Evolutionary conservation across 192 early-diverging fungal genomes (phyloP).

Genomic region (Phlyctochytrium arcticum): DNA sequence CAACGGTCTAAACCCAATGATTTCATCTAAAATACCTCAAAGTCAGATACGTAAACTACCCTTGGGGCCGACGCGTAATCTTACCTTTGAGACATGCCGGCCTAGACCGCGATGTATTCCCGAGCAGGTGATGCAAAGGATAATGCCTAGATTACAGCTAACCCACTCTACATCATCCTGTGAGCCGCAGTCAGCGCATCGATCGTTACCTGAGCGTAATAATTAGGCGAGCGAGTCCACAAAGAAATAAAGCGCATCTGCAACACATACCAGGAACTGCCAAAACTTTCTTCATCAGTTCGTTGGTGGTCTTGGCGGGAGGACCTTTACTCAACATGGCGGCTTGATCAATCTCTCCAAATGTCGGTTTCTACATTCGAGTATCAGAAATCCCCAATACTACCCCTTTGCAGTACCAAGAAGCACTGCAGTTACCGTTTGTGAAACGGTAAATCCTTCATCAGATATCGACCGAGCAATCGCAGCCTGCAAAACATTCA

Average conservation of each 20-base stretch:
- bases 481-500: conserved; percentile 49
- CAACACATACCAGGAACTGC: not conserved
- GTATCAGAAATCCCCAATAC: not conserved
- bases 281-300: not conserved
- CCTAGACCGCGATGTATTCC: conserved; percentile 90
- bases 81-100: conserved; percentile 81
- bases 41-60: not conserved
- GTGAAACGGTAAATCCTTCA: conserved; percentile 1
- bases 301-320: not conserved
- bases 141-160: conserved; percentile 72
- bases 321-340: not conserved
- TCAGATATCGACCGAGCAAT: conserved; percentile 30
- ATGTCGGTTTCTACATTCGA: conserved; percentile 10
- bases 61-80: not conserved
- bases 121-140: conserved; percentile 84
- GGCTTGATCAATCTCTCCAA: conserved; percentile 7
- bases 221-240: not conserved
- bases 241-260: not conserved
- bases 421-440: not conserved
- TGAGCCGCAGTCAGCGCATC: conserved; percentile 56
- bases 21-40: conserved; percentile 24
- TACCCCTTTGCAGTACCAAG: not conserved
- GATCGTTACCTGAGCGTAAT: conserved; percentile 33
- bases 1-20: conserved; percentile 82
- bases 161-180: conserved; percentile 76